phyloP scores from a whole-genome alignment of 352 stramenopile species.

The Phytopythium cucurbitacearum region DNA sequence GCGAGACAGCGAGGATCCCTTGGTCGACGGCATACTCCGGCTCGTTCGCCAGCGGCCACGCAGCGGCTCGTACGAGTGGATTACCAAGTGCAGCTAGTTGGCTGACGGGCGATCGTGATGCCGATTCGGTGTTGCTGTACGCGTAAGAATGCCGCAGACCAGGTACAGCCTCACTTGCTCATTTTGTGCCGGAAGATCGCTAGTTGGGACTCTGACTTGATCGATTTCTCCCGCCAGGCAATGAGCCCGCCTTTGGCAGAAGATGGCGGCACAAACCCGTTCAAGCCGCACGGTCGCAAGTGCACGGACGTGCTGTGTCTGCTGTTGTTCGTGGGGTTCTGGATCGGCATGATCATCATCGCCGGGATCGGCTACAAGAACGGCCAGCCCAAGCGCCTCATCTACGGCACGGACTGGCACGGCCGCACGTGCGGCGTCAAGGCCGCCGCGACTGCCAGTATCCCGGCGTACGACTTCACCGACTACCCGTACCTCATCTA shows the following conservation, averaged over 20 bases:
- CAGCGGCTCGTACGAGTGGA: too few relatives aligned
- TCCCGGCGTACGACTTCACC: constrained; percentile 62
- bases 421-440: constrained; percentile 59
- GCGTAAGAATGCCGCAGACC: too few relatives aligned
- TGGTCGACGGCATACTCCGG: too few relatives aligned
- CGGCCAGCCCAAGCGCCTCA: constrained; percentile 65
- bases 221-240: too few relatives aligned
- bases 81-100: too few relatives aligned
- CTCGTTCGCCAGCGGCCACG: too few relatives aligned
- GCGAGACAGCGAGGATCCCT: too few relatives aligned
- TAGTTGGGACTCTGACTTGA: too few relatives aligned
- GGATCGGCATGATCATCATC: constrained; percentile 67
- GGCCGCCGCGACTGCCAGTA: constrained; percentile 28
- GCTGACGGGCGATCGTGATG: too few relatives aligned
- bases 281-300: constrained; percentile 67
- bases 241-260: background rate
- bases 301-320: constrained; percentile 71
- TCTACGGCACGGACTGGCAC: constrained; percentile 76
- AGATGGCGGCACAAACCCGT: constrained; percentile 37
- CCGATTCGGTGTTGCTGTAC: too few relatives aligned
- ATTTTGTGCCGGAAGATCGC: too few relatives aligned
- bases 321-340: constrained; percentile 55
- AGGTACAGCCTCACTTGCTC: too few relatives aligned
- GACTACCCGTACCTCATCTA: constrained; percentile 70
- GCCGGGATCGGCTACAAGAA: constrained; percentile 53